A percentile compares a stretch with the other conserved stretches of the same genome.
phyloP scores from a whole-genome alignment of 257 asterid genomes.

The Nicotiana tomentosiformis region DNA sequence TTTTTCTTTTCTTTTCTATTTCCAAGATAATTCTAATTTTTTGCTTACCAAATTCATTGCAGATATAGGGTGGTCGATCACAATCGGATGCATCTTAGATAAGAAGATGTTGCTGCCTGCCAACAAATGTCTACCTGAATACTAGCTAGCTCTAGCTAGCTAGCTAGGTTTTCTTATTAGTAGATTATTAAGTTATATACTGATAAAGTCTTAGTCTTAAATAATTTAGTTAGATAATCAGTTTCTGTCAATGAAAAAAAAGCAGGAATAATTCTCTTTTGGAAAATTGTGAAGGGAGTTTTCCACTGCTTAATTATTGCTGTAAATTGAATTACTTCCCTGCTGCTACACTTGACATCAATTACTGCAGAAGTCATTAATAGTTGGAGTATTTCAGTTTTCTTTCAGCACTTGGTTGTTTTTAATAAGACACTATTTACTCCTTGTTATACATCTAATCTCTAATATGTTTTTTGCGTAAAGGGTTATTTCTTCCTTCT shows the following conservation, averaged over 20 bases:
- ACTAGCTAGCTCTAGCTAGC: not conserved
- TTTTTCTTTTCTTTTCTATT: not conserved
- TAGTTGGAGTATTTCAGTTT: not conserved
- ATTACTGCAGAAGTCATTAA: not conserved
- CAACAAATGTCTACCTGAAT: not conserved
- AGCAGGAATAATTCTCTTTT: not conserved
- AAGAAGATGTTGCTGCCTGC: not conserved
- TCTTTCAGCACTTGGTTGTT: not conserved
- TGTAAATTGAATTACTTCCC: not conserved
- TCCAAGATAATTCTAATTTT: not conserved
- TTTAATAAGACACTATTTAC: not conserved
- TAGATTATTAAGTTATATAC: not conserved
- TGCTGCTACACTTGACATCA: not conserved
- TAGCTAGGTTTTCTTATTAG: not conserved
- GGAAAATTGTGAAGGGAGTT: not conserved
- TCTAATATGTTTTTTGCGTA: not conserved
- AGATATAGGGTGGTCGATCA: not conserved
- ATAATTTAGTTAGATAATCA: not conserved
- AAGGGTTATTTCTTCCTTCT: not conserved
- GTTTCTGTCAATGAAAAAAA: not conserved
- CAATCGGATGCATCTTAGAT: not conserved
- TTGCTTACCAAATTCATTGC: not conserved
- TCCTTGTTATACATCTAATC: not conserved
- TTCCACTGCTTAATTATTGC: not conserved
- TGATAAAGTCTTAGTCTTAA: not conserved